phyloP scores from a whole-genome alignment of 495 filamentous ascomycete species.

The Sporormia fimetaria region DNA sequence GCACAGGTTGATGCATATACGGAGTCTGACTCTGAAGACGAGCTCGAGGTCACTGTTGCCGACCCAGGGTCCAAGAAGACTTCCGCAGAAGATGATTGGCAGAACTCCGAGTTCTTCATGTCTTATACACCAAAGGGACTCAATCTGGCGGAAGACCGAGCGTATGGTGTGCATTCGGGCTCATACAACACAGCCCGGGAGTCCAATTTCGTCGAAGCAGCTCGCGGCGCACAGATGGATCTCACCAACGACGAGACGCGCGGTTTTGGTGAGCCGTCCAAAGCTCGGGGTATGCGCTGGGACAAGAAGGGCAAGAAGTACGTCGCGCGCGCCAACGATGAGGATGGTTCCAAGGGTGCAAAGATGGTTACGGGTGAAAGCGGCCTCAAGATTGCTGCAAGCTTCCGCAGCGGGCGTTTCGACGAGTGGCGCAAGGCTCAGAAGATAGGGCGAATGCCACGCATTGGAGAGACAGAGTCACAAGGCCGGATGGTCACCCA shows the following conservation, averaged over 20 bases:
- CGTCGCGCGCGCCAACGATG: slow-evolving; percentile 78
- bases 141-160: slow-evolving; percentile 74
- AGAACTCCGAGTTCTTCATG: slow-evolving; percentile 90
- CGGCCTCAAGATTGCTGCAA: slow-evolving; percentile 89
- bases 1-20: slow-evolving; percentile 7
- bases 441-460: slow-evolving; percentile 62
- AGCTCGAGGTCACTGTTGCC: slow-evolving; percentile 75
- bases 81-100: slow-evolving; percentile 44
- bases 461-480: slow-evolving; percentile 69
- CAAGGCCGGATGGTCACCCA: slow-evolving; percentile 27
- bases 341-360: slow-evolving; percentile 79
- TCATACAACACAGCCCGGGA: slow-evolving; percentile 40
- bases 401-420: slow-evolving; percentile 86
- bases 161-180: slow-evolving; percentile 83
- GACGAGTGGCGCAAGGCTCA: slow-evolving; percentile 82
- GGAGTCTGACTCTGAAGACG: slow-evolving; percentile 36
- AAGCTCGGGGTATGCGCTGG: slow-evolving; percentile 69
- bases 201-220: slow-evolving; percentile 69
- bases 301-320: slow-evolving; percentile 97
- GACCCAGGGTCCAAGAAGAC: slow-evolving; percentile 37
- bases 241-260: slow-evolving; percentile 68
- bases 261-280: slow-evolving; percentile 59
- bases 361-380: slow-evolving; percentile 80
- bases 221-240: slow-evolving; percentile 77
- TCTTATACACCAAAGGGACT: slow-evolving; percentile 70